Evolutionary conservation across 495 filamentous ascomycete genomes (phyloP).

Genomic region (Aspergillus egyptiacus): DNA sequence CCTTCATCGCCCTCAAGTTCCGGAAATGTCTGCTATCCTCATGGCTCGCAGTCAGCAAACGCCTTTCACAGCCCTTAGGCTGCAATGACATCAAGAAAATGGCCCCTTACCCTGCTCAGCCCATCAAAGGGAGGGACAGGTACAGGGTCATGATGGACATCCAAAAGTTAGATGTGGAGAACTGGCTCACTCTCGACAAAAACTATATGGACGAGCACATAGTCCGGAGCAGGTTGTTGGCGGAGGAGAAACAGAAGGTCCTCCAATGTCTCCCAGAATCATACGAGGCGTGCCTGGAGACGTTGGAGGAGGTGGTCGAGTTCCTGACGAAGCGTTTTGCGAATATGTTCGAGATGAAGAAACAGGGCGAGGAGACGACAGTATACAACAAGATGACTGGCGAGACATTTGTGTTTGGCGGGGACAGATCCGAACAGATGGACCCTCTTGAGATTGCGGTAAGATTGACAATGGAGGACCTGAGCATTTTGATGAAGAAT

Average conservation of each 20-base stretch:
- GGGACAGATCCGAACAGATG: constrained; percentile 22
- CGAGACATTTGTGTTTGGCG: constrained; percentile 40
- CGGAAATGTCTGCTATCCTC: constrained; percentile 11
- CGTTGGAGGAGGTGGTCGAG: constrained; percentile 43
- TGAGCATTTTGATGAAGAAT: constrained; percentile 50
- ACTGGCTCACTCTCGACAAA: constrained; percentile 52
- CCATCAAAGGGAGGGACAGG: constrained; percentile 40
- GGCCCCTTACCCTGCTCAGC: constrained; percentile 40
- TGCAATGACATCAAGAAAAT: constrained; percentile 33
- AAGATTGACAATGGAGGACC: constrained; percentile 51
- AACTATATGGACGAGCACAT: constrained; percentile 46
- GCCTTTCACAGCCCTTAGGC: constrained; percentile 2
- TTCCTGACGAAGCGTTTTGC: constrained; percentile 48
- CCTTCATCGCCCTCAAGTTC: constrained; percentile 32
- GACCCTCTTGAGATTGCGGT: constrained; percentile 54
- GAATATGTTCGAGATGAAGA: constrained; percentile 37
- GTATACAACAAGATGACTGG: constrained; percentile 46
- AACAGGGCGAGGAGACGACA: constrained; percentile 20
- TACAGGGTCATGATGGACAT: constrained; percentile 52
- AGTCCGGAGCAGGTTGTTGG: constrained; percentile 39
- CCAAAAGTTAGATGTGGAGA: constrained; percentile 42
- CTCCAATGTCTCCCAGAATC: constrained; percentile 47
- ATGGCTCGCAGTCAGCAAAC: constrained; percentile 2
- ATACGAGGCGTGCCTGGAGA: constrained; percentile 44
- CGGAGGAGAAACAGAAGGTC: constrained; percentile 37